Evolutionary conservation across 2,329 filamentous ascomycete species (phyloP).

Genomic region (Thelonectria rubi): DNA sequence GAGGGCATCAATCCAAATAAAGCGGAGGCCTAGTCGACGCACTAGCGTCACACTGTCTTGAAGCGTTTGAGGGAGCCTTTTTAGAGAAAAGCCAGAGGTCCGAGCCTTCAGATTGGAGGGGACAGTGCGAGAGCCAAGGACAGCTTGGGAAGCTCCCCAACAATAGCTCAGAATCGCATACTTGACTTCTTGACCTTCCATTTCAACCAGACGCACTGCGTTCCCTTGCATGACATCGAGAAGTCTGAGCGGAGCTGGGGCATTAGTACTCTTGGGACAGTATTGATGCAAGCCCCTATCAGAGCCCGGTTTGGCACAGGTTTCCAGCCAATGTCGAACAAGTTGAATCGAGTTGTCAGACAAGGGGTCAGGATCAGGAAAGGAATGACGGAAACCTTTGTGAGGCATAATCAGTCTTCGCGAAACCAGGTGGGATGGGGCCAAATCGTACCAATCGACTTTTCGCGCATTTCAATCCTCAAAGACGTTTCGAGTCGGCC

Average conservation of each 20-base stretch:
- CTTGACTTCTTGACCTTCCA: neutral
- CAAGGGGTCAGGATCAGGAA: neutral
- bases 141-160: neutral
- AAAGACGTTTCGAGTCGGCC: neutral
- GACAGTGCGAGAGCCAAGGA: neutral
- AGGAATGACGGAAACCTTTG: neutral
- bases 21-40: neutral
- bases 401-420: neutral
- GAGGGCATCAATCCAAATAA: slow-evolving; percentile 4
- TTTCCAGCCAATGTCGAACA: neutral
- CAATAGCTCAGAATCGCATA: neutral
- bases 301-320: neutral
- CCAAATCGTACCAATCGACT: neutral
- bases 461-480: neutral
- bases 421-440: neutral
- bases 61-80: neutral
- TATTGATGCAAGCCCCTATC: neutral
- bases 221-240: neutral
- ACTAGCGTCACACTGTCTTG: slow-evolving; percentile 1
- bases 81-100: neutral
- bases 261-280: neutral
- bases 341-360: neutral
- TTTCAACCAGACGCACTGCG: neutral
- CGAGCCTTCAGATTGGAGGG: neutral
- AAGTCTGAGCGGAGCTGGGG: neutral